phyloP scores from a whole-genome alignment of 176 grass and related monocot genomes.

The Aegilops sharonensis region DNA sequence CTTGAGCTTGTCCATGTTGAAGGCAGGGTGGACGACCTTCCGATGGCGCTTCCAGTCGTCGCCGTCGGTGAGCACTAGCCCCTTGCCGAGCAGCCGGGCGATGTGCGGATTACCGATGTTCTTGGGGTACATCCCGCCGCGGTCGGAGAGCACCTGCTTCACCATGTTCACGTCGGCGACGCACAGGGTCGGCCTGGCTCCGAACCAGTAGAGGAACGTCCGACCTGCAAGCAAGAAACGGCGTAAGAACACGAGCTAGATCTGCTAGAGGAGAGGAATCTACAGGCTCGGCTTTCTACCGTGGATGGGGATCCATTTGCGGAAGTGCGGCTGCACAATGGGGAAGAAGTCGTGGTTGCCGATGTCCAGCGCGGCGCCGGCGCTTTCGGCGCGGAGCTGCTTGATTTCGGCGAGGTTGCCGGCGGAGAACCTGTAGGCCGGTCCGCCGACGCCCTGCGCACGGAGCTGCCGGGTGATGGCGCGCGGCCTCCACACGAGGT shows the following conservation, averaged over 20 bases:
- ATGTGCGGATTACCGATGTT: conserved; percentile 5
- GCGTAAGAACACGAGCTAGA: background rate
- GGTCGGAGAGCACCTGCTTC: conserved; percentile 9
- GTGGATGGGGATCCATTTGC: conserved; percentile 46
- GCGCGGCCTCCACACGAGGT: conserved; percentile 40
- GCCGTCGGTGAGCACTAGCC: conserved; percentile 46
- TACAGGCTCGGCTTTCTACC: background rate
- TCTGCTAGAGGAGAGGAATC: no score
- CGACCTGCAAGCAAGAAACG: background rate
- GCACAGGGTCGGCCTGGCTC: conserved; percentile 28
- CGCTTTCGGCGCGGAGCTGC: background rate
- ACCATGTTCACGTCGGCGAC: conserved; percentile 23
- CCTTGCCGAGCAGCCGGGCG: conserved; percentile 43
- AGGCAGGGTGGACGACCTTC: conserved; percentile 50
- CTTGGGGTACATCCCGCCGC: conserved; percentile 35
- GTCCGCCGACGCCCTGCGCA: conserved; percentile 48
- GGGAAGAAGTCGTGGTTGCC: conserved; percentile 42
- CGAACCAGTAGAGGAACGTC: conserved; percentile 52
- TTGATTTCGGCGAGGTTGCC: conserved; percentile 46
- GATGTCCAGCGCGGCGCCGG: conserved; percentile 9
- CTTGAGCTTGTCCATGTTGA: conserved; percentile 40
- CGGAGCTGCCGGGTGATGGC: conserved; percentile 6
- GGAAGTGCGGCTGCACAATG: conserved; percentile 42
- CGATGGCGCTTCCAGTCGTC: conserved; percentile 61
- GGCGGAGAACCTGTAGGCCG: conserved; percentile 30